These are phyloP conservation scores for Naganishia cerealis DNA, from an alignment of 1,284 basidiomycete species.

Conservation along the genomic window DNA sequence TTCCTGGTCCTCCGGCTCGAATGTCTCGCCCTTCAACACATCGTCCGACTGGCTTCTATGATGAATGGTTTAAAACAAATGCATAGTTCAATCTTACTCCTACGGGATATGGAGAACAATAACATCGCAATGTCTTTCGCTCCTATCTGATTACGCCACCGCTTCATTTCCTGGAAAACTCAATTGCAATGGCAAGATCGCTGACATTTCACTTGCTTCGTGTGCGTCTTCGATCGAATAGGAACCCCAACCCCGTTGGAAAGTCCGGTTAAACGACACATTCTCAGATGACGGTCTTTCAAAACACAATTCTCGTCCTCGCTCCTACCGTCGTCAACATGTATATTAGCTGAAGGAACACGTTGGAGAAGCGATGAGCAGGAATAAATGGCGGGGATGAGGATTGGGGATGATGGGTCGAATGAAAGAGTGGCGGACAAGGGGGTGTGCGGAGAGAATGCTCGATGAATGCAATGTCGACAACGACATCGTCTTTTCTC, in stretches of 20 bases:
- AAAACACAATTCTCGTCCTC: not conserved
- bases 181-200: not conserved
- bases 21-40: not conserved
- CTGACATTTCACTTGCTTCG: not conserved
- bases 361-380: not conserved
- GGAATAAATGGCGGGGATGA: not conserved
- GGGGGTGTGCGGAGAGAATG: conserved; percentile 14
- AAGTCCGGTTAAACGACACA: conserved; percentile 35
- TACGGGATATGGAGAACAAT: conserved; percentile 66
- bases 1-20: conserved; percentile 5
- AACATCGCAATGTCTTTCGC: conserved; percentile 61
- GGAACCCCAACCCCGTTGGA: conserved; percentile 37
- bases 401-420: not conserved
- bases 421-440: not conserved
- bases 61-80: conserved; percentile 66
- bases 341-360: conserved; percentile 5
- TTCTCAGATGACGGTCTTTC: too few relatives aligned
- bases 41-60: conserved; percentile 35
- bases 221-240: conserved; percentile 11
- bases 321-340: conserved; percentile 16
- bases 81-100: conserved; percentile 89
- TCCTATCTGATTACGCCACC: conserved; percentile 35
- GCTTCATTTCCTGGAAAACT: not conserved
- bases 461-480: not conserved
- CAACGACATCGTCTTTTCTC: not conserved